Percentiles rank a stretch among this genome's conserved stretches.
These are phyloP conservation scores for Penicillium digitatum DNA, from an alignment of 2,329 filamentous ascomycete genomes.

Conservation along the genomic window DNA sequence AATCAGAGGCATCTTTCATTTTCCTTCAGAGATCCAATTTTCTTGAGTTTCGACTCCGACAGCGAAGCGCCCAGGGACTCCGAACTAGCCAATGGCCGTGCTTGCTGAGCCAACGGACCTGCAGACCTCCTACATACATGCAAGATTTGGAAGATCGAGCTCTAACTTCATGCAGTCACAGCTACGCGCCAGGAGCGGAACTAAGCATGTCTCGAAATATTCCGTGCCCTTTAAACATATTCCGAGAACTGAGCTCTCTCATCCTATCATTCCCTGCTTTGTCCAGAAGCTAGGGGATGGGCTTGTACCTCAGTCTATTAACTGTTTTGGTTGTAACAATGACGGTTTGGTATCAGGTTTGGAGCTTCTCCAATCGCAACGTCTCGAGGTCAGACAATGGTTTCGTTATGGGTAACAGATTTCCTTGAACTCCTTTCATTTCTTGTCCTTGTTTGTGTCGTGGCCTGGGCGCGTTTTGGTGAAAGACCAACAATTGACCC, in stretches of 20 bases:
- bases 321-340: constrained; percentile 12
- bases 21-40: background rate
- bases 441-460: background rate
- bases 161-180: background rate
- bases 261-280: constrained; percentile 14
- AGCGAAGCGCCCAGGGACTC: constrained; percentile 13
- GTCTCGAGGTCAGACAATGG: background rate
- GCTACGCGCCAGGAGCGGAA: constrained; percentile 22
- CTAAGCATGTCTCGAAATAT: constrained; percentile 14
- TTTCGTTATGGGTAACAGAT: constrained; percentile 17
- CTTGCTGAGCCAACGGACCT: background rate
- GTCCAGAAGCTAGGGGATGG: constrained; percentile 4
- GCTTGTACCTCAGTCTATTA: constrained; percentile 5
- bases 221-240: constrained; percentile 8
- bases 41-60: background rate
- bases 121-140: constrained; percentile 13
- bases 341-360: constrained; percentile 6
- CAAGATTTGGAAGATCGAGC: background rate
- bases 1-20: background rate
- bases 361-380: constrained; percentile 12
- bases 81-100: constrained; percentile 12
- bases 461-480: background rate
- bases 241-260: constrained; percentile 8
- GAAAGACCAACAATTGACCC: background rate
- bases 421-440: constrained; percentile 4